Evolutionary conservation across 164 flowering plant species (phyloP), one percentile per base, ranked within the genome.

Genomic region (Akebia trifoliata): DNA sequence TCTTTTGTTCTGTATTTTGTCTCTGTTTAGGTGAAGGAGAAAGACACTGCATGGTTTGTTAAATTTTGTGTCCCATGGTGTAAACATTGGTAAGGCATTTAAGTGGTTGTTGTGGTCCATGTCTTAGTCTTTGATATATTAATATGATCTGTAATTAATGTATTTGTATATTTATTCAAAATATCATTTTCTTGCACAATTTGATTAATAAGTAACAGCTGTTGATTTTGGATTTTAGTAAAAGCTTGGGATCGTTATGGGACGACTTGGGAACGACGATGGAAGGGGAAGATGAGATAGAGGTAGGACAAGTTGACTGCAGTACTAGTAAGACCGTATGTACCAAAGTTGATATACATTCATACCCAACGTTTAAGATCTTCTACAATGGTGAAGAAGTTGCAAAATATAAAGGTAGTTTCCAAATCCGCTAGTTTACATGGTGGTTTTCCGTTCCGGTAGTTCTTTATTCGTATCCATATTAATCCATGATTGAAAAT

Each of bases 21-120:
- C 6, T 37, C 50, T 29, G 44, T 62, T 66, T 64, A 93, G 99
- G 80, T 93, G 65, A 86, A 88, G 74, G 99, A 94, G 79, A 94
- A 94, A 66, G 95, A 87, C 50, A 87, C 97, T 20, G 90, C 82
- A 12, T 94, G 97, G 99, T 87, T 94, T 72, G 91, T 94, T 40
- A 64, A 78, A 58, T 94, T 94, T 65, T 87, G 96, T 56, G 99
- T 94, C 50, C 99, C 97, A 37, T 93, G 99, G 99, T 93, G 99
- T 65, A 93, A 94, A 75, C 86, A 94, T 68, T 94, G 99, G 99
- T 94, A 83, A 78, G 26, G 63, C 40, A n/a, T 46, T 43, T 12
- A 0, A 9, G 42, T 24, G 42, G 22, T 15, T 52, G 21, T 9
- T 29, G 43, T 11, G 26, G 1, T 47, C 11, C 4, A 1, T 43